Conservation (phyloP, 73 alveolate species). For the Stentor roeselii region DNA sequence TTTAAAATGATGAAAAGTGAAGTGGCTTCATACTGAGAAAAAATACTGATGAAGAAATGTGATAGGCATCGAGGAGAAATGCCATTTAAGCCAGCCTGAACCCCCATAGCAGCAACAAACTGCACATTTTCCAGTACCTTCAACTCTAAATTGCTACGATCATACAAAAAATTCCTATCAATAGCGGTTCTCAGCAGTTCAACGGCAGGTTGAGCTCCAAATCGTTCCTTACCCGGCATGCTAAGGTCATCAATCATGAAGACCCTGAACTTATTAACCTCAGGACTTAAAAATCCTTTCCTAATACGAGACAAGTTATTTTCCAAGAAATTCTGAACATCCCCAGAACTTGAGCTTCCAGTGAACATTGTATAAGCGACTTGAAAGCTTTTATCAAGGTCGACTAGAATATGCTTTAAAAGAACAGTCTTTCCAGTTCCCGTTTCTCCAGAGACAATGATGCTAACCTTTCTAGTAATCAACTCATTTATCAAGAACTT, state of each 20-base stretch:
- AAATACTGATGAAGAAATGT: conserved; percentile 78
- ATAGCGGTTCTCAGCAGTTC: conserved; percentile 91
- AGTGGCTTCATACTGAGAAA: conserved; percentile 57
- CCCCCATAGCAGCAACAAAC: conserved; percentile 90
- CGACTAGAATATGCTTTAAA: conserved; percentile 76
- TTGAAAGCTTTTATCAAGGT: conserved; percentile 25
- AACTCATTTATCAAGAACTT: conserved; percentile 1
- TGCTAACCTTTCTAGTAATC: not conserved
- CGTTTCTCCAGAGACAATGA: conserved; percentile 28
- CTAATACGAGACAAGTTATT: conserved; percentile 59
- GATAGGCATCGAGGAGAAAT: conserved; percentile 65
- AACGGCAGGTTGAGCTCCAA: conserved; percentile 98
- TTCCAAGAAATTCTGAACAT: conserved; percentile 56
- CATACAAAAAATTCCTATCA: conserved; percentile 94
- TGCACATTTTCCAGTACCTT: conserved; percentile 78
- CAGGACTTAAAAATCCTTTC: conserved; percentile 90
- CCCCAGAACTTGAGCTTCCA: not conserved
- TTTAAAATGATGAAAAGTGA: conserved; percentile 75
- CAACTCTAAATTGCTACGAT: conserved; percentile 75
- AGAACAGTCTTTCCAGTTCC: conserved; percentile 91
- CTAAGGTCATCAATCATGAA: conserved; percentile 95
- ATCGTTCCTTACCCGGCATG: conserved; percentile 96
- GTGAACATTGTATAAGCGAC: not conserved
- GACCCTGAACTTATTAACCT: conserved; percentile 80
- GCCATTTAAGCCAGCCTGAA: conserved; percentile 83